Percentiles rank a stretch among this genome's conserved stretches.
Evolutionary conservation across 768 basidiomycete genomes (phyloP).

Genomic region (Clitopilus passeckerianus): DNA sequence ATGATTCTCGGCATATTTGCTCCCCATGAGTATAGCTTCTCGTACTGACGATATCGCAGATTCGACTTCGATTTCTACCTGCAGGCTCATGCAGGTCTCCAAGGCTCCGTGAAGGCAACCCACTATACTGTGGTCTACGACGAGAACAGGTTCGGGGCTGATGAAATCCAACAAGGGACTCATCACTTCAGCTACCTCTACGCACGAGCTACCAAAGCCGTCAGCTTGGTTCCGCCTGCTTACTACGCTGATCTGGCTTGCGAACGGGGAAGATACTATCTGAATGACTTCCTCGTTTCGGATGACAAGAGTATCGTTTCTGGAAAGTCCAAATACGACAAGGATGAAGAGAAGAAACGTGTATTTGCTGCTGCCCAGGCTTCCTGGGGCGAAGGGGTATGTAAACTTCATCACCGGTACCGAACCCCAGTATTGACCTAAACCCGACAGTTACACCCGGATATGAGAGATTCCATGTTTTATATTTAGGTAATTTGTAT

Average conservation of each 20-base stretch:
- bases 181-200: constrained; percentile 69
- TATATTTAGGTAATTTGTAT: constrained; percentile 35
- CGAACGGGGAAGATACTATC: constrained; percentile 8
- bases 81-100: constrained; percentile 40
- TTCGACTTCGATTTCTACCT: constrained; percentile 54
- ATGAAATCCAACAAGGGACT: constrained; percentile 70
- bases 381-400: constrained; percentile 46
- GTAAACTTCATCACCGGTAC: constrained; percentile 10
- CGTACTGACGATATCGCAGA: constrained; percentile 23
- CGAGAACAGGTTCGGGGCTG: constrained; percentile 57
- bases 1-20: background rate
- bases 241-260: constrained; percentile 11
- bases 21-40: constrained; percentile 10
- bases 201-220: constrained; percentile 75
- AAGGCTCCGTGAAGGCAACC: constrained; percentile 64
- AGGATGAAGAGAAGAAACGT: constrained; percentile 26
- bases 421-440: constrained; percentile 2
- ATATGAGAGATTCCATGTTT: constrained; percentile 59
- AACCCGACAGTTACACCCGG: constrained; percentile 34
- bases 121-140: constrained; percentile 78
- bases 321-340: constrained; percentile 22
- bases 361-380: constrained; percentile 34
- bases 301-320: constrained; percentile 36
- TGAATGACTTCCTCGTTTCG: constrained; percentile 19
- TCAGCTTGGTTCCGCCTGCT: constrained; percentile 59